Evolutionary conservation across 371 early-diverging fungal species (phyloP).

Genomic region (Choanephora cucurbitarum): DNA sequence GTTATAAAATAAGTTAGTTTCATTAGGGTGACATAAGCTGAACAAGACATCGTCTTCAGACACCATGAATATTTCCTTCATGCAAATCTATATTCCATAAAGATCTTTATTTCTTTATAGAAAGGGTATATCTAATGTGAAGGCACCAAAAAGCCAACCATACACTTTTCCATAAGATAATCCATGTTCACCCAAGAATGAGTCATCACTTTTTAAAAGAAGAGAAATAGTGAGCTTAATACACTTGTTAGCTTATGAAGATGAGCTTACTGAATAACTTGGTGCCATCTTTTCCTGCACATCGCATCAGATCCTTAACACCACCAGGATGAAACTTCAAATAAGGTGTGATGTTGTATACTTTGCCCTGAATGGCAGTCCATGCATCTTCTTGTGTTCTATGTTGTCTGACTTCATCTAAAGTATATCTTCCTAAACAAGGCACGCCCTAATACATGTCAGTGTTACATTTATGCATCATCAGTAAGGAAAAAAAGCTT

Average conservation of each 20-base stretch:
- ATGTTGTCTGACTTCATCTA: slow-evolving; percentile 82
- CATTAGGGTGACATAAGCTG: too few relatives aligned
- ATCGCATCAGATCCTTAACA: slow-evolving; percentile 84
- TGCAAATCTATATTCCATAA: too few relatives aligned
- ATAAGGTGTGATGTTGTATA: slow-evolving; percentile 95
- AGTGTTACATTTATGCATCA: not conserved
- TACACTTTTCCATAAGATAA: slow-evolving; percentile 78
- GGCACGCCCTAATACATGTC: slow-evolving; percentile 50
- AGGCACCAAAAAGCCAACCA: slow-evolving; percentile 79
- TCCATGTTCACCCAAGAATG: slow-evolving; percentile 97
- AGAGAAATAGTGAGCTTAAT: not conserved
- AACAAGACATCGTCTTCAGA: too few relatives aligned
- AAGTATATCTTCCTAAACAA: slow-evolving; percentile 62
- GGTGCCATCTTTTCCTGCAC: slow-evolving; percentile 95
- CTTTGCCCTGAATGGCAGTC: slow-evolving; percentile 91
- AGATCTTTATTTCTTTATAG: too few relatives aligned
- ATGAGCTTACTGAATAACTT: slow-evolving; percentile 77
- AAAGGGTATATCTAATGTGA: slow-evolving; percentile 10
- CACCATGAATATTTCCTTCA: too few relatives aligned
- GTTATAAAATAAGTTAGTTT: too few relatives aligned
- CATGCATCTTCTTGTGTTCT: slow-evolving; percentile 84
- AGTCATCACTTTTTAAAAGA: slow-evolving; percentile 59
- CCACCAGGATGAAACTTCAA: slow-evolving; percentile 96
- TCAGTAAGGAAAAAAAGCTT: too few relatives aligned
- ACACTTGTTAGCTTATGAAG: not conserved